Evolutionary conservation across 192 early-diverging fungal genomes (phyloP).

Genomic region (Mortierella hygrophila): DNA sequence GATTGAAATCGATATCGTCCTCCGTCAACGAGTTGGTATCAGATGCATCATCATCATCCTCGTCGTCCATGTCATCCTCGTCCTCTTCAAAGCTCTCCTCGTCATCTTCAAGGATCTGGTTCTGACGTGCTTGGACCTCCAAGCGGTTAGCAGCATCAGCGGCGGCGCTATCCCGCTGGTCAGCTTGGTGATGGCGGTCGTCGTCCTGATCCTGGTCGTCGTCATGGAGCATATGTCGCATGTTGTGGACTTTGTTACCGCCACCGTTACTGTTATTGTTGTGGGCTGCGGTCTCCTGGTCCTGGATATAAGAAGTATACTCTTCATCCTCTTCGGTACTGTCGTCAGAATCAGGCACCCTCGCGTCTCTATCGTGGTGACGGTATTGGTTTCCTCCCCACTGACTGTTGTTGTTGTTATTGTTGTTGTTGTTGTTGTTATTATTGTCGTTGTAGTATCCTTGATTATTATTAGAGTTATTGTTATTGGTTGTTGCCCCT

Average conservation of each 20-base stretch:
- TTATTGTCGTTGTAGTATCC: constrained; percentile 16
- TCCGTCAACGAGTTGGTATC: constrained; percentile 65
- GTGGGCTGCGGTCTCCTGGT: constrained; percentile 18
- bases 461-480: constrained; percentile 10
- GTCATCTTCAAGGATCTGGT: constrained; percentile 55
- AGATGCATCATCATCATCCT: constrained; percentile 57
- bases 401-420: neutral
- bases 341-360: constrained; percentile 37
- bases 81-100: constrained; percentile 52
- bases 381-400: neutral
- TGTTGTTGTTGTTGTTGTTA: neutral
- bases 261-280: neutral
- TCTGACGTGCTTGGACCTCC: constrained; percentile 38
- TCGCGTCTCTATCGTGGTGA: constrained; percentile 17
- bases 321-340: constrained; percentile 56
- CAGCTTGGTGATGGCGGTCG: neutral
- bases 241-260: neutral
- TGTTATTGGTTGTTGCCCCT: constrained; percentile 10
- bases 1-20: constrained; percentile 78
- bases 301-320: constrained; percentile 39
- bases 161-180: neutral
- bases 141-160: constrained; percentile 2
- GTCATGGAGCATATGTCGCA: constrained; percentile 29
- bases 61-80: constrained; percentile 53
- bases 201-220: constrained; percentile 17